Evolutionary conservation across 1,139 yeast genomes (phyloP).

Genomic region (Eremothecium sinecaudum): DNA sequence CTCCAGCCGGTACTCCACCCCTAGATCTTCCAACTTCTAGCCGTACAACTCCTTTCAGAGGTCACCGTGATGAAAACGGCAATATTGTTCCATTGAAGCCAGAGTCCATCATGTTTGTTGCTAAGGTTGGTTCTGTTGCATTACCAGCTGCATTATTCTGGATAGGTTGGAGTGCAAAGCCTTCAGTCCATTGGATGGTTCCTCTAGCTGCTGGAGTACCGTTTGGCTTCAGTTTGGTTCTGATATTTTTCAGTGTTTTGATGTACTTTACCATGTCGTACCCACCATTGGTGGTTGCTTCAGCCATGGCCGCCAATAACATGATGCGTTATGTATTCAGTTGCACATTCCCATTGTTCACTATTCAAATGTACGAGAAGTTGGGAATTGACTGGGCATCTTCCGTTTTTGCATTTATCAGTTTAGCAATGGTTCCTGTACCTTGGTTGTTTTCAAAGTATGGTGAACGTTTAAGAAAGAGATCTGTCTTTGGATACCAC

Average conservation of each 20-base stretch:
- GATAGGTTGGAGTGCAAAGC: slow-evolving; percentile 71
- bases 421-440: slow-evolving; percentile 60
- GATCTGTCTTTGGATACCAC: slow-evolving; percentile 50
- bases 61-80: slow-evolving; percentile 38
- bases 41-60: slow-evolving; percentile 25
- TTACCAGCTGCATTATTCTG: slow-evolving; percentile 66
- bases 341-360: slow-evolving; percentile 64
- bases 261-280: slow-evolving; percentile 64
- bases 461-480: slow-evolving; percentile 46
- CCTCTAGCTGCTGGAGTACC: slow-evolving; percentile 69
- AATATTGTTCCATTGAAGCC: slow-evolving; percentile 39
- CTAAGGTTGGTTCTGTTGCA: slow-evolving; percentile 51
- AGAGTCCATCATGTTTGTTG: slow-evolving; percentile 37
- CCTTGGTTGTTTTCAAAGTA: slow-evolving; percentile 54
- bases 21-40: slow-evolving; percentile 20
- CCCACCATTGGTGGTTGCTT: slow-evolving; percentile 67
- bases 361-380: slow-evolving; percentile 64
- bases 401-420: slow-evolving; percentile 61
- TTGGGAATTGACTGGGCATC: slow-evolving; percentile 72
- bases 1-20: slow-evolving; percentile 48
- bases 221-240: slow-evolving; percentile 64
- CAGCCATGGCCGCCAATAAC: slow-evolving; percentile 74
- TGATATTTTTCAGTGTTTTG: slow-evolving; percentile 64
- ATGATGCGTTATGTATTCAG: slow-evolving; percentile 49
- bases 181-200: slow-evolving; percentile 65